Percentiles rank a stretch among this genome's conserved stretches.
Conservation (phyloP, 164 flowering plant species). For the Vitis riparia region DNA sequence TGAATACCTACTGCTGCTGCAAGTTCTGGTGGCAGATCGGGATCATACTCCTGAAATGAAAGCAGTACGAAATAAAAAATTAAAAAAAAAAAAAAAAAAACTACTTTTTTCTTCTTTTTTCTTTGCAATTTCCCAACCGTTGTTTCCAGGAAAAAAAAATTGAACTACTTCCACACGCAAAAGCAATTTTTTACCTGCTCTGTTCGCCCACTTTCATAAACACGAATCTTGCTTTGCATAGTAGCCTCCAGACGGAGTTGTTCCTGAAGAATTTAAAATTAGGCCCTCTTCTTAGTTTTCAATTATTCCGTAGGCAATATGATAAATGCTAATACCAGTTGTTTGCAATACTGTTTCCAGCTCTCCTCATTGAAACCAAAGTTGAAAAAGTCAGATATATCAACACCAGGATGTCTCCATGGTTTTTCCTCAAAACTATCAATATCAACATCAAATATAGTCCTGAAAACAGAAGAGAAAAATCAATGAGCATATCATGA, state of each 20-base stretch:
- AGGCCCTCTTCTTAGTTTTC: slow-evolving; percentile 2
- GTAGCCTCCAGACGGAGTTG: slow-evolving; percentile 89
- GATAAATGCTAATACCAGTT: slow-evolving; percentile 46
- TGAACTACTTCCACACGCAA: neutral
- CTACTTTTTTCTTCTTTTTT: neutral
- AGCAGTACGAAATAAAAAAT: slow-evolving; percentile 2
- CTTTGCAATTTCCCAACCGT: neutral
- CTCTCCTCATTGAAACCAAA: slow-evolving; percentile 84
- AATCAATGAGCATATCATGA: no score
- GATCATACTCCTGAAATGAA: slow-evolving; percentile 83
- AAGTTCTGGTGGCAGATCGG: slow-evolving; percentile 97
- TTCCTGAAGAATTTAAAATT: slow-evolving; percentile 53
- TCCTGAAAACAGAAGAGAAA: slow-evolving; percentile 48
- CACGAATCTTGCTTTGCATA: slow-evolving; percentile 99
- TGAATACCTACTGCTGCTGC: slow-evolving; percentile 88
- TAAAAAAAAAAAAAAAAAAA: neutral
- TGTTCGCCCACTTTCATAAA: slow-evolving; percentile 89
- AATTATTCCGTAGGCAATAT: neutral
- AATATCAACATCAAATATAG: slow-evolving; percentile 88
- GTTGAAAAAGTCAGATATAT: slow-evolving; percentile 83
- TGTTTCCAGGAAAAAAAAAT: neutral
- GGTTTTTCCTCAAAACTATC: slow-evolving; percentile 90
- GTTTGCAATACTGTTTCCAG: slow-evolving; percentile 93
- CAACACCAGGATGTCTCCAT: slow-evolving; percentile 80
- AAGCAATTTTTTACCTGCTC: slow-evolving; percentile 67